Conservation (phyloP, 2,329 filamentous ascomycete genomes). For the Balansia obtecta region DNA sequence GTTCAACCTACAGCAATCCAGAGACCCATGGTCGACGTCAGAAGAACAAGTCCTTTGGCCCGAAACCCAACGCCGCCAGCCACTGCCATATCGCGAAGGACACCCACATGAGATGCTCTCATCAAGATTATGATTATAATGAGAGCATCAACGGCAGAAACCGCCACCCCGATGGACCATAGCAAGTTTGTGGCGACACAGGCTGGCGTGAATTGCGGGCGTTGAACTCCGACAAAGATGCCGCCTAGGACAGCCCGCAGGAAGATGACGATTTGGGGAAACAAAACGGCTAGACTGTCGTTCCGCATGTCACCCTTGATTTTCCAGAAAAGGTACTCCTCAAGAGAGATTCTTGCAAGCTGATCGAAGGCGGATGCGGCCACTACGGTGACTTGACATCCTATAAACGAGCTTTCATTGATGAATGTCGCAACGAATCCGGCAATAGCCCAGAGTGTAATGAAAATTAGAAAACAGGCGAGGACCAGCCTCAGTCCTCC, state of each 20-base stretch:
- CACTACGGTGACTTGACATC: constrained; percentile 39
- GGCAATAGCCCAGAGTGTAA: constrained; percentile 40
- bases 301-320: constrained; percentile 27
- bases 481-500: constrained; percentile 54
- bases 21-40: constrained; percentile 32
- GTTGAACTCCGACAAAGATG: constrained; percentile 41
- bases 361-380: constrained; percentile 46
- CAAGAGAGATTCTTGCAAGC: constrained; percentile 37
- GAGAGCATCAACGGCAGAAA: constrained; percentile 32
- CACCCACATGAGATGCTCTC: constrained; percentile 26
- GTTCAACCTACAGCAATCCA: constrained; percentile 40
- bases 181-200: constrained; percentile 37
- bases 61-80: constrained; percentile 15
- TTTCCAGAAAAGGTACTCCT: constrained; percentile 42
- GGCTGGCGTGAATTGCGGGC: constrained; percentile 36
- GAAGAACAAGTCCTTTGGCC: constrained; percentile 28
- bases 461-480: constrained; percentile 37
- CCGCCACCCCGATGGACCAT: constrained; percentile 30
- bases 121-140: constrained; percentile 30
- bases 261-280: constrained; percentile 34
- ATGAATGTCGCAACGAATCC: constrained; percentile 39
- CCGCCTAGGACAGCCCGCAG: constrained; percentile 39
- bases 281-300: constrained; percentile 21
- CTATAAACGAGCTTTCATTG: constrained; percentile 25
- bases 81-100: constrained; percentile 20